Evolutionary conservation across 495 filamentous ascomycete species (phyloP).

Genomic region (Trichoderma orchidacearum): DNA sequence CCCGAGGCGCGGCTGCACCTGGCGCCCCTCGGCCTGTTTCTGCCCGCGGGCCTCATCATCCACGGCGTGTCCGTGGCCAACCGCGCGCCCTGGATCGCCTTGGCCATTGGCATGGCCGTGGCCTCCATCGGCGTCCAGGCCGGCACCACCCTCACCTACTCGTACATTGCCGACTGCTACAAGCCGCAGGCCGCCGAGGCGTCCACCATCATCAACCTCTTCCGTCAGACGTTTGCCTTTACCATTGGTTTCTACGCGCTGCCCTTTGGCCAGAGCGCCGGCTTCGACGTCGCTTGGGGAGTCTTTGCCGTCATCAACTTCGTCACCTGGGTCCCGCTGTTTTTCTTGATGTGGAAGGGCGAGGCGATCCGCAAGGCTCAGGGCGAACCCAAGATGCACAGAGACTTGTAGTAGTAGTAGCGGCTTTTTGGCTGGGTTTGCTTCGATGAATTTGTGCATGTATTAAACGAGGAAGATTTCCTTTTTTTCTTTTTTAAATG

Average conservation of each 20-base stretch:
- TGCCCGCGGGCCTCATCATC: conserved; percentile 11
- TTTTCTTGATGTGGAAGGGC: conserved; percentile 7
- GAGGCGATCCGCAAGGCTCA: conserved; percentile 9
- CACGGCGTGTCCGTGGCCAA: conserved; percentile 3
- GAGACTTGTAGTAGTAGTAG: conserved; percentile 2
- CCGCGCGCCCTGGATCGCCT: conserved; percentile 3
- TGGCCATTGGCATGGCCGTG: conserved; percentile 18
- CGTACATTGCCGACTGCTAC: conserved; percentile 25
- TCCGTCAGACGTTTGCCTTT: conserved; percentile 9
- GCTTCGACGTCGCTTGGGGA: conserved; percentile 11
- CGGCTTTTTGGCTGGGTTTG: too few relatives aligned
- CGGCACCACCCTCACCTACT: conserved; percentile 15
- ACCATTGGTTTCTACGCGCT: conserved; percentile 13
- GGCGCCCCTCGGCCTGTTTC: conserved; percentile 11
- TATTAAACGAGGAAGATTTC: too few relatives aligned
- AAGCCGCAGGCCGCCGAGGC: conserved; percentile 13
- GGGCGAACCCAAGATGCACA: conserved; percentile 9
- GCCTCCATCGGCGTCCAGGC: conserved; percentile 23
- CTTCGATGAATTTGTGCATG: too few relatives aligned
- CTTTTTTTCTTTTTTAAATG: too few relatives aligned
- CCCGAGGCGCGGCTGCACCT: conserved; percentile 15
- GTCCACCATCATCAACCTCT: conserved; percentile 5
- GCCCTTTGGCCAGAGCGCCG: conserved; percentile 8
- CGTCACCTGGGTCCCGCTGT: conserved; percentile 6
- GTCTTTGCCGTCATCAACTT: conserved; percentile 11